Evolutionary conservation across 371 early-diverging fungal genomes (phyloP).

Genomic region (Mortierella sp.): DNA sequence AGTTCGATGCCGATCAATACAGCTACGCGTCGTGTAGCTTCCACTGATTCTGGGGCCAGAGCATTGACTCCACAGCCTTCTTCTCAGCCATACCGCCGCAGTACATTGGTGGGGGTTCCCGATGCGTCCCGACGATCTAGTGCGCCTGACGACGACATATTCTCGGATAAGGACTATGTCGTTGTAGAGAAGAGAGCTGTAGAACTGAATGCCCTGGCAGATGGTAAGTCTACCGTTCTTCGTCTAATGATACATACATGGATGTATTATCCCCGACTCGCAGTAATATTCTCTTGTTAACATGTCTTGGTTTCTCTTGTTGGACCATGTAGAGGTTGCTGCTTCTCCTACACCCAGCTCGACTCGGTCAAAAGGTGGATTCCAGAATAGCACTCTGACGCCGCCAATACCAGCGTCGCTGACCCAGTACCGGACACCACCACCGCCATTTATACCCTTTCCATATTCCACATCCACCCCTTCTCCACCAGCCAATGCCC

Average conservation of each 20-base stretch:
- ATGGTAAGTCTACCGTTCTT: too few species aligned
- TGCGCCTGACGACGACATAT: constrained; percentile 69
- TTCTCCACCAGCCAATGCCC: constrained; percentile 28
- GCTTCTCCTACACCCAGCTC: constrained; percentile 45
- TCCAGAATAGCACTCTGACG: constrained; percentile 31
- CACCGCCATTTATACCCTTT: constrained; percentile 37
- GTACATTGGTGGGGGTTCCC: constrained; percentile 36
- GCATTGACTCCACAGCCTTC: constrained; percentile 28
- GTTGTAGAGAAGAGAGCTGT: constrained; percentile 85
- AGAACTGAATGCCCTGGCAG: constrained; percentile 89
- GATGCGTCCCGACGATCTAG: constrained; percentile 48
- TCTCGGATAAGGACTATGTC: constrained; percentile 83
- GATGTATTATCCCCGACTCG: too few species aligned
- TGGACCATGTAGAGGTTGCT: constrained; percentile 39
- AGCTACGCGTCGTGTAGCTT: constrained; percentile 10
- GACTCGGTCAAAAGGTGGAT: constrained; percentile 12
- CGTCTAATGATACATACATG: too few species aligned
- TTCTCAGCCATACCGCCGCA: constrained; percentile 41
- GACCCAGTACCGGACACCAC: constrained; percentile 36
- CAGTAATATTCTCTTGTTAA: too few species aligned
- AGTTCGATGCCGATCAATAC: constrained; percentile 26
- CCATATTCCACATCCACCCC: constrained; percentile 24
- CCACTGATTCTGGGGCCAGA: constrained; percentile 18
- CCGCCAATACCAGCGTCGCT: constrained; percentile 34
- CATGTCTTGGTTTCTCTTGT: too few species aligned